phyloP scores from a whole-genome alignment of 2,329 filamentous ascomycete species.

The Trichoderma endophyticum region DNA sequence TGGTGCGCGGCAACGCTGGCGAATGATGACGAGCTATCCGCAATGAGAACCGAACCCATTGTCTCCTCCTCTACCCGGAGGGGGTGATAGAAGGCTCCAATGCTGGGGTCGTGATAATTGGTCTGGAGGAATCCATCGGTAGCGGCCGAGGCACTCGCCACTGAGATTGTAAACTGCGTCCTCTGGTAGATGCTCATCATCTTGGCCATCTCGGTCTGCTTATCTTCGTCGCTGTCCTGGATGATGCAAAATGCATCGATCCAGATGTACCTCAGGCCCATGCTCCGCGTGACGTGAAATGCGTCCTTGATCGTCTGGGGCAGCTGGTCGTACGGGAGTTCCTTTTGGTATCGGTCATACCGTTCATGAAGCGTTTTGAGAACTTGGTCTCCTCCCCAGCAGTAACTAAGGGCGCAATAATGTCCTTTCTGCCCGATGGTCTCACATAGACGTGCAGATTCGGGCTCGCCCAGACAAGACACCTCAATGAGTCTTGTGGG shows the following conservation, averaged over 20 bases:
- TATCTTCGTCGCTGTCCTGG: not conserved
- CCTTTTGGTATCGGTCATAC: not conserved
- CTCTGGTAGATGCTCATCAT: not conserved
- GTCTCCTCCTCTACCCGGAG: not conserved
- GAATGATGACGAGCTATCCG: not conserved
- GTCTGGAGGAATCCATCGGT: not conserved
- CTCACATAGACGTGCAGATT: not conserved
- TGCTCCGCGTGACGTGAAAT: not conserved
- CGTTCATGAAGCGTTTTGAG: not conserved
- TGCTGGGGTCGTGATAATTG: not conserved
- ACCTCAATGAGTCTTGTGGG: not conserved
- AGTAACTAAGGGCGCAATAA: not conserved
- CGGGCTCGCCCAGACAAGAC: not conserved
- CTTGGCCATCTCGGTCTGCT: conserved; percentile 2
- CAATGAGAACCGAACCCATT: not conserved
- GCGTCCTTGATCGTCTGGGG: not conserved
- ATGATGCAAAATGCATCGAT: conserved; percentile 1
- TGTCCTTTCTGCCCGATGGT: not conserved
- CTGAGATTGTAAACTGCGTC: not conserved
- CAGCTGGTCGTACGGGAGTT: not conserved
- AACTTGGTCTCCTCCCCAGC: not conserved
- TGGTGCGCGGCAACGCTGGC: not conserved
- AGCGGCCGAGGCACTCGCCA: not conserved
- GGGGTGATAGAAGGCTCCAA: not conserved
- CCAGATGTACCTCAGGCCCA: not conserved